Base-by-base conservation (phyloP, 805 yeast genomes). In the Metschnikowia peoriensis region DNA sequence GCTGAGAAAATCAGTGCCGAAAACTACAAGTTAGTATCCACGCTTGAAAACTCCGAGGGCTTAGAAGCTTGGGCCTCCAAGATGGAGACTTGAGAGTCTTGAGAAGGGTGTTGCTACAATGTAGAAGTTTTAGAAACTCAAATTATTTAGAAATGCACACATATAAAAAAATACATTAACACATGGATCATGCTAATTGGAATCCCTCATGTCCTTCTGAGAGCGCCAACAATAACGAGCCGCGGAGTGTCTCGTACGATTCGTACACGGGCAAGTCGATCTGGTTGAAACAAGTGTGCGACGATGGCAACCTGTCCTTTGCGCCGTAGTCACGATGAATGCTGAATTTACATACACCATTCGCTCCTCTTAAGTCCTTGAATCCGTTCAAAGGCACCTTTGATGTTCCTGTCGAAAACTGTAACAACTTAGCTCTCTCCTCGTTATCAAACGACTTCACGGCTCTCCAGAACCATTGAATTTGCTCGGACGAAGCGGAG, bases 381-480 rank as follows among this genome's bases (percentile, higher is more conserved):
- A 94, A 94, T 1, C 99, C 99, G 63, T 88, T 88, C 56, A 92
- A 76, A 27, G 99, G 99, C 8, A 94, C 98, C 68, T 92, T 91
- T 56, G 96, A 86, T 0, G 99, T 93, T 54, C 99, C 99, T 0
- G 99, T 94, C 1, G 96, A 93, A 75, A 94, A 94, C 66, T 94
- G 99, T 53, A 94, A 73, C 58, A 94, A 72, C 65, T 91, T 92
- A 8, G 99, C 99, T 46, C 96, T 79, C 66, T 94, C 97, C 66
- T 94, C 99, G 15, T 81, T 81, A 63, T 90, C 97, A 71, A 94
- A 94, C 0, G 97, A 89, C 62, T 90, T 83, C 12, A 94, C 97
- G 1, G 97, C 97, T 65, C 97, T 79, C 99, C 99, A 94, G 72
- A 94, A 94, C 89, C 97, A 93, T 64, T 87, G 91, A 51, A 94